Conservation (phyloP, 345 rosid genomes). For the Conringia planisiliqua region DNA sequence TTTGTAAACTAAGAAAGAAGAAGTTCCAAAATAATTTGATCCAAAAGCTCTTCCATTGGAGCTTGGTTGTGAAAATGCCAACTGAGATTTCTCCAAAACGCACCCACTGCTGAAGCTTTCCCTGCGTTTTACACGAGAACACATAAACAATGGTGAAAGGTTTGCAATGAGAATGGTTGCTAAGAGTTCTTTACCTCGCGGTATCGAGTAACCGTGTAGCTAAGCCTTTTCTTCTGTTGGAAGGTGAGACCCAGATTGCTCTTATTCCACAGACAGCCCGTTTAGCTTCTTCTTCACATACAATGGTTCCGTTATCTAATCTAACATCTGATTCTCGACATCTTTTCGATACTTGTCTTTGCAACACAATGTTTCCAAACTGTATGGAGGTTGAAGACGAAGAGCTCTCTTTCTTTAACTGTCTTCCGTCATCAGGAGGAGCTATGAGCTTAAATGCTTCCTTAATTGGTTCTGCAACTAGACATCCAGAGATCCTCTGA, state of each 20-base stretch:
- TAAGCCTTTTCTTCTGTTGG: constrained; percentile 69
- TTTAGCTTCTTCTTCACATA: constrained; percentile 54
- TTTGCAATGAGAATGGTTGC: neutral
- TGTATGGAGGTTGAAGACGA: constrained; percentile 43
- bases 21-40: constrained; percentile 41
- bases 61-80: constrained; percentile 83
- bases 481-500: constrained; percentile 65
- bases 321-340: constrained; percentile 24
- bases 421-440: constrained; percentile 27
- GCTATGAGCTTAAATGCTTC: constrained; percentile 67
- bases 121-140: constrained; percentile 38
- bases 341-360: constrained; percentile 52
- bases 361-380: constrained; percentile 60
- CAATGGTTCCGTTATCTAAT: constrained; percentile 41
- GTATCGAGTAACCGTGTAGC: constrained; percentile 73
- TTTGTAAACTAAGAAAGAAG: constrained; percentile 58
- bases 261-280: constrained; percentile 71
- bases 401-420: constrained; percentile 33
- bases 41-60: constrained; percentile 70
- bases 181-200: constrained; percentile 46
- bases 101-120: constrained; percentile 48
- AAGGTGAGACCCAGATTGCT: constrained; percentile 88
- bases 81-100: constrained; percentile 44
- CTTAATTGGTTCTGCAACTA: constrained; percentile 74
- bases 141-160: neutral